Percentiles rank a stretch among this genome's conserved stretches.
Conservation (phyloP, 805 yeast genomes). For the Gaillardinia entomophila region DNA sequence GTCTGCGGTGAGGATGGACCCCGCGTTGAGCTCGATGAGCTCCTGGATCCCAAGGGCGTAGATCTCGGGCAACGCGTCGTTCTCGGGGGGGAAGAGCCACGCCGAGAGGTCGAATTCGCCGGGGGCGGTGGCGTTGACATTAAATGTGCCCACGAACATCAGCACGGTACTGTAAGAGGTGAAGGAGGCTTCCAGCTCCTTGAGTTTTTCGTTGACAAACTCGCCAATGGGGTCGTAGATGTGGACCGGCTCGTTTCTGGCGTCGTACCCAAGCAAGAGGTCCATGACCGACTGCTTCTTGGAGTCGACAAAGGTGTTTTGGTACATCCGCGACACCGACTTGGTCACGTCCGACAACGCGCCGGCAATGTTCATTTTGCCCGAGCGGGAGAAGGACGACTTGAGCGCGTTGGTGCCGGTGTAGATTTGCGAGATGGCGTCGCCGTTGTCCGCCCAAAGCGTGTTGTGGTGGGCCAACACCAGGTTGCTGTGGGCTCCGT, state of each 20-base stretch:
- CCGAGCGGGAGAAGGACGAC: constrained; percentile 89
- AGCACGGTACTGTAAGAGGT: constrained; percentile 56
- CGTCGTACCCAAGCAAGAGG: constrained; percentile 72
- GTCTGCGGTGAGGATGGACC: constrained; percentile 83
- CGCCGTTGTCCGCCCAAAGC: constrained; percentile 67
- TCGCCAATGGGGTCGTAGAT: constrained; percentile 88
- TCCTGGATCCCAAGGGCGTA: constrained; percentile 93
- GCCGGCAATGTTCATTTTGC: constrained; percentile 95
- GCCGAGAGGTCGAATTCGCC: constrained; percentile 51
- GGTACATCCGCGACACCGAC: constrained; percentile 90
- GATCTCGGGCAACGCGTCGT: constrained; percentile 57
- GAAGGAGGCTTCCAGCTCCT: constrained; percentile 43
- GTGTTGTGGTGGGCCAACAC: constrained; percentile 9
- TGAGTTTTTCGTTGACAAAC: constrained; percentile 63
- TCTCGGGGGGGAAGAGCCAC: constrained; percentile 78
- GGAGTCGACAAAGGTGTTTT: constrained; percentile 91
- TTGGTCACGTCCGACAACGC: constrained; percentile 96
- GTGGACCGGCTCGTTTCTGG: constrained; percentile 53
- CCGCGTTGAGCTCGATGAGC: constrained; percentile 87
- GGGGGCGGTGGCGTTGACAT: constrained; percentile 67
- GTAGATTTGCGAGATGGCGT: constrained; percentile 57
- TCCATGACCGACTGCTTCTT: constrained; percentile 89
- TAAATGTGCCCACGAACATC: constrained; percentile 79
- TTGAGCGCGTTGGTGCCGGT: constrained; percentile 78
- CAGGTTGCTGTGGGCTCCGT: constrained; percentile 5